Evolutionary conservation across 768 basidiomycete species (phyloP).

Genomic region (Boletellus ananiceps): DNA sequence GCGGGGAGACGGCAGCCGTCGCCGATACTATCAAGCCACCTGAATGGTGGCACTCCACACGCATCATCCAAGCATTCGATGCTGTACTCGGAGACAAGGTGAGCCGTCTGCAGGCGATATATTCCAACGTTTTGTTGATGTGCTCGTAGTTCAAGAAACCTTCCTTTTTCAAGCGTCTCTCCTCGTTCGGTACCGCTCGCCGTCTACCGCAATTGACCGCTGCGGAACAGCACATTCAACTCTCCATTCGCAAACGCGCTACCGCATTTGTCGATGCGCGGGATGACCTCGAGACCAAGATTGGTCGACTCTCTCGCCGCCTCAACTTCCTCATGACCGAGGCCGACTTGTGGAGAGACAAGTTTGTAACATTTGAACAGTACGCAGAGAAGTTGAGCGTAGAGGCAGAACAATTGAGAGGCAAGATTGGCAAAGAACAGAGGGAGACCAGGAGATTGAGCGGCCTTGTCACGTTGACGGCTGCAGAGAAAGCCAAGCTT

Average conservation of each 20-base stretch:
- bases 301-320: constrained; percentile 77
- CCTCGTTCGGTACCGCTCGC: constrained; percentile 65
- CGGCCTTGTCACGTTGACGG: constrained; percentile 70
- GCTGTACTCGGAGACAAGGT: constrained; percentile 82
- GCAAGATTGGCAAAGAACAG: constrained; percentile 89
- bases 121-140: constrained; percentile 3
- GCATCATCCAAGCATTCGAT: constrained; percentile 89
- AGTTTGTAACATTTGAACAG: constrained; percentile 90
- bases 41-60: constrained; percentile 92
- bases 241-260: constrained; percentile 89
- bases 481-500: constrained; percentile 72
- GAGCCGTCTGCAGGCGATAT: constrained; percentile 1
- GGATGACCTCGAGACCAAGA: constrained; percentile 92
- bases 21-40: constrained; percentile 89
- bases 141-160: constrained; percentile 77
- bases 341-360: constrained; percentile 86
- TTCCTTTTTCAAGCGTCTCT: constrained; percentile 79
- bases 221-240: constrained; percentile 83
- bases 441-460: constrained; percentile 82
- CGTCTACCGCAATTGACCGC: constrained; percentile 67
- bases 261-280: constrained; percentile 91
- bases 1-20: constrained; percentile 72
- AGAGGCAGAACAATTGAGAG: constrained; percentile 79
- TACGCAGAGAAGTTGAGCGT: constrained; percentile 87
- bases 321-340: constrained; percentile 92